Percentiles rank a stretch among this genome's conserved stretches.
These are phyloP conservation scores for Acorus calamus DNA, from an alignment of 106 monocot species.

Conservation along the genomic window DNA sequence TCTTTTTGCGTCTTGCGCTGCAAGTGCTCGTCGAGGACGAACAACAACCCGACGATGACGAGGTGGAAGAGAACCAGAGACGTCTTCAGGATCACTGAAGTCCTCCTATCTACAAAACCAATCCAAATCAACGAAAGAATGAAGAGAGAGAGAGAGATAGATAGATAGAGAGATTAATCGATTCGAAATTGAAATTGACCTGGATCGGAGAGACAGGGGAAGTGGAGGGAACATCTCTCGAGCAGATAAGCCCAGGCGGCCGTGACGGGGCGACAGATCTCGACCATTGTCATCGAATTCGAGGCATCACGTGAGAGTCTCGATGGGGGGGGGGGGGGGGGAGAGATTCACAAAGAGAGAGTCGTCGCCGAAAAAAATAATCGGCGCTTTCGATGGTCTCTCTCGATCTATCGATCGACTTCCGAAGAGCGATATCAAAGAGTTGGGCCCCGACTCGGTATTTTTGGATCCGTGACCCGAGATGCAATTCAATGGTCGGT, in stretches of 20 bases:
- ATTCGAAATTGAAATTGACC: slow-evolving; percentile 5
- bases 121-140: not conserved
- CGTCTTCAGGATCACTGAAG: slow-evolving; percentile 32
- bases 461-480: too few species aligned
- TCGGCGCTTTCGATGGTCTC: too few species aligned
- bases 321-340: too few species aligned
- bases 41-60: slow-evolving; percentile 37
- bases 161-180: not conserved
- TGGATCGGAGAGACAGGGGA: slow-evolving; percentile 31
- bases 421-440: too few species aligned
- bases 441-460: too few species aligned
- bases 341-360: too few species aligned
- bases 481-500: too few species aligned
- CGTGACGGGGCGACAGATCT: not conserved
- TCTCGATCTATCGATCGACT: too few species aligned
- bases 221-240: slow-evolving; percentile 7
- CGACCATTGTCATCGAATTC: not conserved
- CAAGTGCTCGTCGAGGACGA: slow-evolving; percentile 44
- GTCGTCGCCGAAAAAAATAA: too few species aligned
- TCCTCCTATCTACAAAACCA: slow-evolving; percentile 34
- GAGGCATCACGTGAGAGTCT: not conserved
- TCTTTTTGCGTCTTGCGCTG: slow-evolving; percentile 21
- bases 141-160: not conserved
- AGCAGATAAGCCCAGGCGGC: slow-evolving; percentile 1
- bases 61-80: slow-evolving; percentile 44